Percentiles rank a stretch among this genome's conserved stretches.
phyloP scores from a whole-genome alignment of 805 yeast species.

The Zygosaccharomyces kombuchaensis region DNA sequence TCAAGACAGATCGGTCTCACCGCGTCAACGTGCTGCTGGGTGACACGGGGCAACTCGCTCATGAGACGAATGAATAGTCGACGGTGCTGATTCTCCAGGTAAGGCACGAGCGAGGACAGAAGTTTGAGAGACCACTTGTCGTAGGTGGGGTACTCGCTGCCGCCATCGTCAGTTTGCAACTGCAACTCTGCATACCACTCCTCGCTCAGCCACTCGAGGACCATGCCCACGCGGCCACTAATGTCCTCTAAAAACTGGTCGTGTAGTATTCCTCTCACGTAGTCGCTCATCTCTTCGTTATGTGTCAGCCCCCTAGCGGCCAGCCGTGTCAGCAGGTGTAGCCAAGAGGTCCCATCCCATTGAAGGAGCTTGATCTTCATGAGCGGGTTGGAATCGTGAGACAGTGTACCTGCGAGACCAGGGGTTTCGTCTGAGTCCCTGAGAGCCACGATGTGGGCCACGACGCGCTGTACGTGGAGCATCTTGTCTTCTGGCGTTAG shows the following conservation, averaged over 20 bases:
- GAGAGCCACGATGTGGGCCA: constrained; percentile 33
- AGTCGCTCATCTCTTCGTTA: constrained; percentile 46
- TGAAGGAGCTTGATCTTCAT: constrained; percentile 36
- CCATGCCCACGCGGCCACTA: constrained; percentile 63
- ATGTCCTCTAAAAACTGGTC: constrained; percentile 71
- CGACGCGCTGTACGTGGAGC: constrained; percentile 51
- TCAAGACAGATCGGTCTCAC: constrained; percentile 75
- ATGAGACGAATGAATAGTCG: constrained; percentile 75
- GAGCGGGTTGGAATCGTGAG: constrained; percentile 24
- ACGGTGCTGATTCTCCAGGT: constrained; percentile 75
- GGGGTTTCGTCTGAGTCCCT: constrained; percentile 20
- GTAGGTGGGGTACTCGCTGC: constrained; percentile 44
- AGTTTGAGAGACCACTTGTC: constrained; percentile 64
- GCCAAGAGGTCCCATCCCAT: constrained; percentile 70
- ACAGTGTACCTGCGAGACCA: constrained; percentile 9
- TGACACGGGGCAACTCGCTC: constrained; percentile 80
- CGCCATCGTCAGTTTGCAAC: background rate
- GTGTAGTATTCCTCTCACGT: constrained; percentile 66
- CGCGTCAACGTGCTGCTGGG: constrained; percentile 55
- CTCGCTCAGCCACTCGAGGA: constrained; percentile 91
- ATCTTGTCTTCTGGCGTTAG: constrained; percentile 53
- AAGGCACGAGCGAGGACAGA: constrained; percentile 76
- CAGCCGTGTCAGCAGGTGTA: constrained; percentile 64
- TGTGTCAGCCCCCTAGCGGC: constrained; percentile 72
- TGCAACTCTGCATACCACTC: constrained; percentile 73